Evolutionary conservation across 2,329 filamentous ascomycete species (phyloP).

Genomic region (Fusarium humuli): DNA sequence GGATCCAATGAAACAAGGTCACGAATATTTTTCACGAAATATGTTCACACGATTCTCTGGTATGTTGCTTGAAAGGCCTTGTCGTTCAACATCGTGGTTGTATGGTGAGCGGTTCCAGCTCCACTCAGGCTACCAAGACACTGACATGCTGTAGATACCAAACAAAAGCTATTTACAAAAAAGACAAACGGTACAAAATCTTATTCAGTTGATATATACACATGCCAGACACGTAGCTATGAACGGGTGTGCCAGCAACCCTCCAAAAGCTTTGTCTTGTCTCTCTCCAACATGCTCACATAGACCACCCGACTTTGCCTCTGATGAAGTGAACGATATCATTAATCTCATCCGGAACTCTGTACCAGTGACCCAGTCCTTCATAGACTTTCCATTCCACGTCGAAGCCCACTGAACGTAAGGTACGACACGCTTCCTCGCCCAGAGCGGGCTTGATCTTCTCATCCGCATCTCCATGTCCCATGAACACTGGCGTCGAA

Average conservation of each 20-base stretch:
- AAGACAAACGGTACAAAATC: not conserved
- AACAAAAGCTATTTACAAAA: not conserved
- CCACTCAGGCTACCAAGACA: not conserved
- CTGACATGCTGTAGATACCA: not conserved
- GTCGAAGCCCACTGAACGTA: constrained; percentile 50
- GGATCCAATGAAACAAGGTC: not conserved
- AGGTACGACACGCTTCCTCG: constrained; percentile 42
- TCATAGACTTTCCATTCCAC: constrained; percentile 50
- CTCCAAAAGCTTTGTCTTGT: not conserved
- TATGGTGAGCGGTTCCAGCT: not conserved
- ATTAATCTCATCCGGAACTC: constrained; percentile 57
- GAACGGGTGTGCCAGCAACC: not conserved
- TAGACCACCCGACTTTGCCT: not conserved
- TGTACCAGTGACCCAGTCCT: constrained; percentile 61
- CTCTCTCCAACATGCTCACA: not conserved
- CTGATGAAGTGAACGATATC: constrained; percentile 55
- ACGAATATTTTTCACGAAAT: too few relatives aligned
- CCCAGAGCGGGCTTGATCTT: constrained; percentile 53
- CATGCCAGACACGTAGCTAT: not conserved
- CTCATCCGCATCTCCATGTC: constrained; percentile 56
- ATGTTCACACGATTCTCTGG: not conserved
- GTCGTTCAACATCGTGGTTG: not conserved
- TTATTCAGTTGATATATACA: not conserved
- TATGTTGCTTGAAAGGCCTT: not conserved
- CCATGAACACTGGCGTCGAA: constrained; percentile 56